Base-by-base conservation (phyloP, 768 basidiomycete species). In the Chiua virens region DNA sequence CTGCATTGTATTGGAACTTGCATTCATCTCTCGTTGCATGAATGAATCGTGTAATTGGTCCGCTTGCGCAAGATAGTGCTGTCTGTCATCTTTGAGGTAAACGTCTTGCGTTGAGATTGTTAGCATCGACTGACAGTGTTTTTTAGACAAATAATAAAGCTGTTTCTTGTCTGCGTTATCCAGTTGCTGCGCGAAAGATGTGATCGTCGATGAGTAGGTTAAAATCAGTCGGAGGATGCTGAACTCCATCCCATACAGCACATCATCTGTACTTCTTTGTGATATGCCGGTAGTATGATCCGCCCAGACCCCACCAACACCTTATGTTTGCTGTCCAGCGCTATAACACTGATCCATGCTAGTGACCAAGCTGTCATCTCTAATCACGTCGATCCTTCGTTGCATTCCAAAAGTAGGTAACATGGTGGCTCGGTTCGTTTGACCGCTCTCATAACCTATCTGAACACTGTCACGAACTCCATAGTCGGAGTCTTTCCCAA, bases 41-140 rank as follows among this genome's bases (percentile, higher is more conserved):
- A 46, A 47, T 48, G 47, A 49, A 48, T 52, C 34, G 15, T 50
- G 30, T 56, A 49, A 44, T 54, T 25, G 32, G 25, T 52, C 36
- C 22, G 23, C 25, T 56, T 45, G 44, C 64, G 64, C 64, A 65
- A 65, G 59, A 65, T 57, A 61, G 60, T 50, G 54, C 22, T 62
- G 62, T 65, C 48, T 43, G 38, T 50, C 48, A 23, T 47, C 38
- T 53, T 15, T 41, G 52, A 64, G 63, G 63, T 64, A 54, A 49
- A 42, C 25, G n/a, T 18, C 22, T 53, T 4, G 11, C 14, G 8
- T 30, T n/a, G 22, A 35, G 43, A 25, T 21, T 34, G 1, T 47
- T 13, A 4, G 7, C 3, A 14, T 34, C 7, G 20, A n/a, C 48
- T 60, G 37, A 63, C 28, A 18, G 17, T 52, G 1, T 44, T 38